Evolutionary conservation across 169 alveolate genomes (phyloP).

Genomic region (Cryptosporidium ryanae): DNA sequence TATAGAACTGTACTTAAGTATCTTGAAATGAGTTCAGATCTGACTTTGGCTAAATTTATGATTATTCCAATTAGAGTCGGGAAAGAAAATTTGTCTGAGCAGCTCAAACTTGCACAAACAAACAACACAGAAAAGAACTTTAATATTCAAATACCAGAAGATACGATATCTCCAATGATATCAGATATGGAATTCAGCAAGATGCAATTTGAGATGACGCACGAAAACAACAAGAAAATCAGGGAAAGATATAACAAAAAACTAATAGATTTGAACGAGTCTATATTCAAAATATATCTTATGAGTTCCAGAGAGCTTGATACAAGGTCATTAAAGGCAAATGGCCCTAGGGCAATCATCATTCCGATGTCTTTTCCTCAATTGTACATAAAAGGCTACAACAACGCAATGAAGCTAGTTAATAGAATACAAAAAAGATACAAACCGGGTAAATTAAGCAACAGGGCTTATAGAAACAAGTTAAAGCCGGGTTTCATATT

Average conservation of each 20-base stretch:
- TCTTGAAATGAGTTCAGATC: constrained; percentile 47
- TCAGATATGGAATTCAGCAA: constrained; percentile 67
- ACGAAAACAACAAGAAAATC: constrained; percentile 40
- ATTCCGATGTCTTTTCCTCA: constrained; percentile 73
- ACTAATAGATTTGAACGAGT: constrained; percentile 20
- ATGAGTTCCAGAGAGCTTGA: constrained; percentile 60
- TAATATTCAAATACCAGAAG: constrained; percentile 40
- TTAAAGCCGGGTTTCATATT: constrained; percentile 55
- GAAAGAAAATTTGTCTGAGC: constrained; percentile 42
- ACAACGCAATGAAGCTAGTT: constrained; percentile 51
- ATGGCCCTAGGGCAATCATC: constrained; percentile 65
- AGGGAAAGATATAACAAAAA: constrained; percentile 39
- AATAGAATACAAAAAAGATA: constrained; percentile 37
- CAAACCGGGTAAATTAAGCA: constrained; percentile 34
- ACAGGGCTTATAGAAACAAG: constrained; percentile 52
- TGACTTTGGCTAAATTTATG: constrained; percentile 50
- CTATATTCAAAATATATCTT: constrained; percentile 45
- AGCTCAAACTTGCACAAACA: constrained; percentile 26
- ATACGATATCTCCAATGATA: constrained; percentile 48
- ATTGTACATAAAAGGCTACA: constrained; percentile 63
- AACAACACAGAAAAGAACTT: constrained; percentile 23
- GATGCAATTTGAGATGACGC: constrained; percentile 55
- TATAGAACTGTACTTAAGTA: constrained; percentile 43
- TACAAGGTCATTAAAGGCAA: constrained; percentile 41
- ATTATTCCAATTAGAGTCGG: constrained; percentile 62